Evolutionary conservation across 768 basidiomycete species (phyloP).

Genomic region (Rickenella mellea): DNA sequence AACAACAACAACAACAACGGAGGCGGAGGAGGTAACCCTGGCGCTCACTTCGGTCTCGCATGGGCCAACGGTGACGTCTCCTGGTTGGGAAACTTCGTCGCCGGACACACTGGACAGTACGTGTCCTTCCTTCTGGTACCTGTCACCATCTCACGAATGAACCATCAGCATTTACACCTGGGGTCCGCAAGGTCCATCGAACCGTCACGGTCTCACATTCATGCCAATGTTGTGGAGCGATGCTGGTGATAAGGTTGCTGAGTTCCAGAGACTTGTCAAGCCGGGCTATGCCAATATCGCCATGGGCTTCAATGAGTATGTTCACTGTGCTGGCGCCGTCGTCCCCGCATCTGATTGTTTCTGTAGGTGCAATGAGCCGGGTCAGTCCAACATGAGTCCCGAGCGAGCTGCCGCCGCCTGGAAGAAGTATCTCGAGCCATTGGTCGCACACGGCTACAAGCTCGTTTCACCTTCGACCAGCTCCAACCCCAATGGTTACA

Average conservation of each 20-base stretch:
- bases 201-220: slow-evolving; percentile 39
- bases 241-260: slow-evolving; percentile 26
- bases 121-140: slow-evolving; percentile 14
- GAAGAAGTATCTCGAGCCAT: slow-evolving; percentile 51
- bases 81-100: slow-evolving; percentile 43
- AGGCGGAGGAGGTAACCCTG: slow-evolving; percentile 3
- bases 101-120: slow-evolving; percentile 33
- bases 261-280: slow-evolving; percentile 38
- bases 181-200: slow-evolving; percentile 42
- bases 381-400: slow-evolving; percentile 55
- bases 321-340: slow-evolving; percentile 14
- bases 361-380: slow-evolving; percentile 54
- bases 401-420: slow-evolving; percentile 42
- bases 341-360: slow-evolving; percentile 5
- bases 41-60: slow-evolving; percentile 35
- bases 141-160: not conserved
- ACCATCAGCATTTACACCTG: slow-evolving; percentile 51
- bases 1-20: slow-evolving; percentile 9
- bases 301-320: slow-evolving; percentile 72
- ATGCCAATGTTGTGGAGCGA: slow-evolving; percentile 67
- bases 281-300: slow-evolving; percentile 41
- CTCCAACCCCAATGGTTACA: slow-evolving; percentile 42
- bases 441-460: slow-evolving; percentile 43
- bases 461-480: slow-evolving; percentile 64
- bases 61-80: slow-evolving; percentile 53